A percentile compares a stretch with the other conserved stretches of the same genome.
Conservation (phyloP, 192 early-diverging fungal genomes). For the Mortierella claussenii region DNA sequence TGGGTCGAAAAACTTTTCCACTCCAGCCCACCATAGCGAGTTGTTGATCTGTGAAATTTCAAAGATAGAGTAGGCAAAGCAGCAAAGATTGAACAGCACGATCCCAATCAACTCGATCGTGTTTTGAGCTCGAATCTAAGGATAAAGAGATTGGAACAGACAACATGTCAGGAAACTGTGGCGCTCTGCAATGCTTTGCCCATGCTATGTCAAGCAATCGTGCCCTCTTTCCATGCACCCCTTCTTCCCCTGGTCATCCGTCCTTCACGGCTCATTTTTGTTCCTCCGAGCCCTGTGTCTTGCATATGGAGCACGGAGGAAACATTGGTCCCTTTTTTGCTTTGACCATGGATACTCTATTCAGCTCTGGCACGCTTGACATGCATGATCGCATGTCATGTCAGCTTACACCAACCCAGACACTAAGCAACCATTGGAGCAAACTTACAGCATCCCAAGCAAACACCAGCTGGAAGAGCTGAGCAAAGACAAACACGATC, state of each 20-base stretch:
- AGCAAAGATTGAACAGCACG: constrained; percentile 75
- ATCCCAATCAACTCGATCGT: constrained; percentile 78
- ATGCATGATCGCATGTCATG: too few relatives aligned
- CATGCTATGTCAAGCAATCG: too few relatives aligned
- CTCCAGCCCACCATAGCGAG: constrained; percentile 34
- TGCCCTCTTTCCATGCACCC: too few relatives aligned
- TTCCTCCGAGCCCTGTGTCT: too few relatives aligned
- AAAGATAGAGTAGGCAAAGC: constrained; percentile 74
- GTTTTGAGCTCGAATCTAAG: constrained; percentile 73
- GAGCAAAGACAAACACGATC: constrained; percentile 77
- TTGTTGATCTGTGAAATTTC: constrained; percentile 68
- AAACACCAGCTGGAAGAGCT: constrained; percentile 74
- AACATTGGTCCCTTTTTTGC: neutral
- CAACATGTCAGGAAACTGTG: too few relatives aligned
- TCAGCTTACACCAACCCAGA: too few relatives aligned
- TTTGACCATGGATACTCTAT: constrained; percentile 12
- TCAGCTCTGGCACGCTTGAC: too few relatives aligned
- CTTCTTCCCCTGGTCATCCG: too few relatives aligned
- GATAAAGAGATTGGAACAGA: too few relatives aligned
- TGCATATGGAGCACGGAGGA: neutral
- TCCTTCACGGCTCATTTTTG: too few relatives aligned
- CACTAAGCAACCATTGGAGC: too few relatives aligned
- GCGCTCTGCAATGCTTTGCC: too few relatives aligned
- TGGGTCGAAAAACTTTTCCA: constrained; percentile 3
- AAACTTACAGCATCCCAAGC: constrained; percentile 74